These are phyloP conservation scores for Zygoascus ofunaensis DNA, from an alignment of 805 yeast genomes.

Conservation along the genomic window DNA sequence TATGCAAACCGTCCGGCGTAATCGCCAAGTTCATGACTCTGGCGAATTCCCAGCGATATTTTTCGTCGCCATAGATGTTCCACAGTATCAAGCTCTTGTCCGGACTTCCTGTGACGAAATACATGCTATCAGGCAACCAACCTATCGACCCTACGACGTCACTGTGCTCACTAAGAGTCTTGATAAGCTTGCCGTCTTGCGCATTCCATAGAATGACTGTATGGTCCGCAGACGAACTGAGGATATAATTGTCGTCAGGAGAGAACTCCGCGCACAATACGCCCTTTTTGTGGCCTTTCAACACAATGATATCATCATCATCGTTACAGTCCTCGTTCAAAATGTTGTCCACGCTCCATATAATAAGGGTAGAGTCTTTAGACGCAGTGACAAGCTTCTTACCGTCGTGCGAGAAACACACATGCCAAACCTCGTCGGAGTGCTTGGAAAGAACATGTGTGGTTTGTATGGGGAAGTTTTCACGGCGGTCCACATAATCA, in stretches of 20 bases:
- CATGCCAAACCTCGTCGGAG: slow-evolving; percentile 73
- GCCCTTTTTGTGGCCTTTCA: slow-evolving; percentile 26
- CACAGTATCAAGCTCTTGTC: slow-evolving; percentile 54
- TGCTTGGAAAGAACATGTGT: slow-evolving; percentile 44
- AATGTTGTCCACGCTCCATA: slow-evolving; percentile 46
- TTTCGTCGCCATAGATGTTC: slow-evolving; percentile 26
- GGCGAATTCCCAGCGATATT: slow-evolving; percentile 27
- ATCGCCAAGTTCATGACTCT: slow-evolving; percentile 64
- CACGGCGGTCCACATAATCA: slow-evolving; percentile 27
- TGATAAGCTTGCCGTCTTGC: slow-evolving; percentile 28
- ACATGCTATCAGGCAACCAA: slow-evolving; percentile 51
- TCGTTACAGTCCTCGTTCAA: slow-evolving; percentile 1
- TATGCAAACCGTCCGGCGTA: slow-evolving; percentile 49
- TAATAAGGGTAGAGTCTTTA: slow-evolving; percentile 50
- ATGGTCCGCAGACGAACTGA: slow-evolving; percentile 67
- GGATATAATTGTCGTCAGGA: slow-evolving; percentile 53
- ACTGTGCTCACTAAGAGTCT: slow-evolving; percentile 18
- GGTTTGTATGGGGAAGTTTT: slow-evolving; percentile 29
- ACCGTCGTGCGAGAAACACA: slow-evolving; percentile 72
- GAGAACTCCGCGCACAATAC: slow-evolving; percentile 64
- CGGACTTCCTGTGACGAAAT: slow-evolving; percentile 67
- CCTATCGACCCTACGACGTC: slow-evolving; percentile 45
- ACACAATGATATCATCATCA: slow-evolving; percentile 26
- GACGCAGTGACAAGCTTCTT: slow-evolving; percentile 68
- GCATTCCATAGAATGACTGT: slow-evolving; percentile 63